Base-by-base conservation (phyloP, 2,329 filamentous ascomycete genomes). In the Fusarium concolor region DNA sequence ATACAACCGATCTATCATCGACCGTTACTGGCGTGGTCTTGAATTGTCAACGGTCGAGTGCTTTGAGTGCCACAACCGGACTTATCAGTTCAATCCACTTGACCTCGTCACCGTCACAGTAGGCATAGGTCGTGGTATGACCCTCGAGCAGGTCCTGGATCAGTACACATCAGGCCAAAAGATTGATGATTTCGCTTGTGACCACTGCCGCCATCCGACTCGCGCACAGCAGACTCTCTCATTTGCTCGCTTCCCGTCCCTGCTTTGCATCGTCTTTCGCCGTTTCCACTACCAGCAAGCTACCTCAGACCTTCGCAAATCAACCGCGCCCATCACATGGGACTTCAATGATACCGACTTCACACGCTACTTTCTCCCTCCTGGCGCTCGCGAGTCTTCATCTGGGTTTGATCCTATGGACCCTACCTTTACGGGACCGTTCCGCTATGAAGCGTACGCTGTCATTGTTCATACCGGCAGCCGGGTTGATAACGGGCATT, bases 371-470 rank as follows among this genome's bases (percentile, higher is more conserved):
- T 83, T 81, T 62, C 76, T 82, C 61, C 75, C 74, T 14, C 62
- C 77, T 72, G 53, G 80, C 72, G 56, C 81, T 75, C 52, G 62
- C 20, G 71, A 71, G 57, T 58, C 64, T 70, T 54, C 58, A 62
- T 63, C 70, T 29, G 75, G 71, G 17, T 78, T 71, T 9, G 80
- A 60, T 37, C 56, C 76, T 8, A 71, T 78, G 38, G 81, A 83
- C 58, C 77, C 72, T 11, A 80, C 80, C 15, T 84, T 85, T 58
- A 71, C 73, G 4, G 80, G 79, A 1, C 90, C 92, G 0, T 93
- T 92, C 74, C 81, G 83, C 7, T 99, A 97, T 78, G 91, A 97
- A 75, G 90, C 92, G 52, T 97, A 97, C 76, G 95, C 90, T 3
- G 91, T 97, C 9, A 87, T 96, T 54, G 85, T 92, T 65, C 94